Conservation (phyloP, 2,329 filamentous ascomycete species). For the Diplodia seriata region DNA sequence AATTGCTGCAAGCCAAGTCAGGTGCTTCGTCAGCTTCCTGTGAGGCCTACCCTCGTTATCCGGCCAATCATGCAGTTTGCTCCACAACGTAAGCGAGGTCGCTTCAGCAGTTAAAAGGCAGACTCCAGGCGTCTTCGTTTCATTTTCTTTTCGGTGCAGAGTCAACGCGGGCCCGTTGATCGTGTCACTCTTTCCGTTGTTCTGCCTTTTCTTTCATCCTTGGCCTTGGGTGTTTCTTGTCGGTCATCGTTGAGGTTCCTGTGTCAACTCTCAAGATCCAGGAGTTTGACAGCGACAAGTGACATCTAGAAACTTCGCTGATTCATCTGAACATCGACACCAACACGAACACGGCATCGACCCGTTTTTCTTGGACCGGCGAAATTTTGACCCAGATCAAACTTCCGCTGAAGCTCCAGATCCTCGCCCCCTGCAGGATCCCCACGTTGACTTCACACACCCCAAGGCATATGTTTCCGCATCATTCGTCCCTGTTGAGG, state of each 20-base stretch:
- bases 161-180: not conserved
- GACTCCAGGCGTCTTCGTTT: not conserved
- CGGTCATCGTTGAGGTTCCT: not conserved
- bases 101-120: not conserved
- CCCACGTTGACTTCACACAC: not conserved
- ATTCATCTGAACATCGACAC: not conserved
- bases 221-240: not conserved
- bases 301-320: constrained; percentile 2
- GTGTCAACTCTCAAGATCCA: not conserved
- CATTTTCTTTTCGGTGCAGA: constrained; percentile 5
- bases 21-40: not conserved
- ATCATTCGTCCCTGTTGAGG: not conserved
- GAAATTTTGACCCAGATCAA: not conserved
- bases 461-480: not conserved
- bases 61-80: not conserved
- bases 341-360: not conserved
- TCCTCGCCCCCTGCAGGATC: not conserved
- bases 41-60: not conserved
- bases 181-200: not conserved
- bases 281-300: not conserved
- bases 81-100: not conserved
- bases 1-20: not conserved
- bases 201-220: not conserved
- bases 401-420: not conserved
- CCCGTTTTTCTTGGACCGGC: not conserved